Evolutionary conservation across 106 monocot genomes (phyloP).

Genomic region (Allium sativum): DNA sequence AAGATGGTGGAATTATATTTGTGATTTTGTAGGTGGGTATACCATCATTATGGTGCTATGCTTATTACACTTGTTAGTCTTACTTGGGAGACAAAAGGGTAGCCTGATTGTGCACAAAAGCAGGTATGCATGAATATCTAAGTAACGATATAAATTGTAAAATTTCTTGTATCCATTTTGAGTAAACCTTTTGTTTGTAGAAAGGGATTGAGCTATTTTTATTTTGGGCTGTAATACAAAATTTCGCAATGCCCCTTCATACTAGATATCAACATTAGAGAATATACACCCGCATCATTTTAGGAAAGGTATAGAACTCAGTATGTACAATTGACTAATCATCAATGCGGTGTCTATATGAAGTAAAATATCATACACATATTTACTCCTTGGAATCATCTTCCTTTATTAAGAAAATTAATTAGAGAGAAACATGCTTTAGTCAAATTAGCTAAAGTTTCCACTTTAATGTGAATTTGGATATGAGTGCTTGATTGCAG

Average conservation of each 20-base stretch:
- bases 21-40: constrained; percentile 68
- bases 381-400: no score
- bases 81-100: constrained; percentile 97
- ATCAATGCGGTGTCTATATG: no score
- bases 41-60: constrained; percentile 90
- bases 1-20: constrained; percentile 1
- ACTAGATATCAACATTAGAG: constrained; percentile 85
- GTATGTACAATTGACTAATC: no score
- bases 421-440: no score
- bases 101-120: constrained; percentile 66
- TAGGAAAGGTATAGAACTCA: constrained; percentile 54
- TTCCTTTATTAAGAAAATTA: no score
- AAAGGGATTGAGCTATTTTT: constrained; percentile 70
- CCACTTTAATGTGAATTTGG: no score
- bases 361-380: no score
- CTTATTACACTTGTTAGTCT: constrained; percentile 77
- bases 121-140: constrained; percentile 42
- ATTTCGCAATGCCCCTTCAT: constrained; percentile 75
- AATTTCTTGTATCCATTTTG: constrained; percentile 1
- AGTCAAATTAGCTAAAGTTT: no score
- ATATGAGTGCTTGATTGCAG: no score
- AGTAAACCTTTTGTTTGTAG: constrained; percentile 22
- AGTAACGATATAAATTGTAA: neutral
- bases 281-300: constrained; percentile 78
- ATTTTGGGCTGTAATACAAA: constrained; percentile 84